Evolutionary conservation across 805 yeast species (phyloP).

Genomic region (Saccharomyces jurei): DNA sequence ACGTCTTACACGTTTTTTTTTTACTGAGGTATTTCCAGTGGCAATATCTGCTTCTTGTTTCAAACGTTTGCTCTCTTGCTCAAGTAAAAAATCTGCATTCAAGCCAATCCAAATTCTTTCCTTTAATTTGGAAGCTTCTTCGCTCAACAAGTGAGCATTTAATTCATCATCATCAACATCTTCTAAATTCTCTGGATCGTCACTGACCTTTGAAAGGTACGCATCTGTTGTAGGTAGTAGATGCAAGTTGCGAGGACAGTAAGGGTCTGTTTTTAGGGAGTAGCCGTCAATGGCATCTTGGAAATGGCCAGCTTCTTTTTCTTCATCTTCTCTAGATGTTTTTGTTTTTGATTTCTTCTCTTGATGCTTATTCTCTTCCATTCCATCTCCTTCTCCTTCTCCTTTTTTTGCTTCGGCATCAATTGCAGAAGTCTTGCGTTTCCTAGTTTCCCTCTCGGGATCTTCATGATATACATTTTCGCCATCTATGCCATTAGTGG

Average conservation of each 20-base stretch:
- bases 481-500: constrained; percentile 29
- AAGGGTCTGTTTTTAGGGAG: constrained; percentile 33
- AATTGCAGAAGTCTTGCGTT: constrained; percentile 9
- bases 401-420: constrained; percentile 8
- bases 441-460: constrained; percentile 13
- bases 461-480: constrained; percentile 15
- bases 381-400: constrained; percentile 8
- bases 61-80: constrained; percentile 75
- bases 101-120: constrained; percentile 85
- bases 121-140: constrained; percentile 64
- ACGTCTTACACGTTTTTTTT: constrained; percentile 35
- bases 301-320: constrained; percentile 14
- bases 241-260: constrained; percentile 49
- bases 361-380: constrained; percentile 3
- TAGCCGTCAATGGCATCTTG: constrained; percentile 30
- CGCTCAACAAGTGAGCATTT: constrained; percentile 48
- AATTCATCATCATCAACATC: constrained; percentile 84
- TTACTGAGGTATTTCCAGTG: constrained; percentile 63
- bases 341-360: constrained; percentile 5
- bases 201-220: constrained; percentile 44
- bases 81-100: constrained; percentile 76
- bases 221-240: constrained; percentile 52
- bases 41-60: constrained; percentile 81
- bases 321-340: constrained; percentile 10
- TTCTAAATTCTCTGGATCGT: constrained; percentile 53